A percentile compares a stretch with the other conserved stretches of the same genome.
These are phyloP conservation scores for Mortierella sp. DNA, from an alignment of 371 early-diverging fungal genomes.

Conservation along the genomic window DNA sequence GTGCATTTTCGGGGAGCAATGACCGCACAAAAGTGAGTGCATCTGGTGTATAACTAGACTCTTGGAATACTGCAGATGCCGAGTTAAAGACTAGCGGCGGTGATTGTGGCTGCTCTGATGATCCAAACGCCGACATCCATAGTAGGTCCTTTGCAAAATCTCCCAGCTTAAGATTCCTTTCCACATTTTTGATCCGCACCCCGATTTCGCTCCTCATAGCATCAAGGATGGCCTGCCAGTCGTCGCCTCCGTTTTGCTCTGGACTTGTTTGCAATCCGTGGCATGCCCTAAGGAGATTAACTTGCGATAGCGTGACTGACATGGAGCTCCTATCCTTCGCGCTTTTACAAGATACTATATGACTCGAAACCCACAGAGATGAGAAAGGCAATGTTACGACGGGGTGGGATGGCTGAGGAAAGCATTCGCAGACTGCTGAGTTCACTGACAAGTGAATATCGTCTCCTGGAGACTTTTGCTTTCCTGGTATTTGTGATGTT, in stretches of 20 bases:
- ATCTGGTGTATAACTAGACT: conserved; percentile 15
- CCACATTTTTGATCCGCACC: conserved; percentile 56
- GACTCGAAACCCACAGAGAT: conserved; percentile 46
- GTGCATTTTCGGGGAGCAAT: conserved; percentile 15
- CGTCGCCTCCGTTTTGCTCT: conserved; percentile 33
- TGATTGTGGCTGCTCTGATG: conserved; percentile 1
- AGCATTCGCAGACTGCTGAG: not conserved
- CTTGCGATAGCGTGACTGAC: conserved; percentile 53
- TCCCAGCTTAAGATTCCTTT: conserved; percentile 54
- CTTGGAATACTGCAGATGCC: conserved; percentile 1
- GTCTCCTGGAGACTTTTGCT: not conserved
- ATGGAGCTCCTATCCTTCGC: conserved; percentile 56
- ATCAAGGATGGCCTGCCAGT: conserved; percentile 50
- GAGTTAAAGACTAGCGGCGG: not conserved
- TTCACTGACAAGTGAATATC: not conserved
- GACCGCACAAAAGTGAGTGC: conserved; percentile 40
- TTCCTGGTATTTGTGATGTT: not conserved
- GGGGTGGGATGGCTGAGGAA: not conserved
- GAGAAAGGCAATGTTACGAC: conserved; percentile 11
- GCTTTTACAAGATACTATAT: conserved; percentile 51
- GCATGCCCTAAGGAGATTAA: conserved; percentile 36
- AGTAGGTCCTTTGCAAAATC: conserved; percentile 48
- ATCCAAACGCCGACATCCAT: conserved; percentile 51
- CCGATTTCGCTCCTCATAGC: conserved; percentile 56
- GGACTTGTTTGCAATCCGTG: conserved; percentile 37